Base-by-base conservation (phyloP, 2,329 filamentous ascomycete species). In the Coleophoma cylindrospora region DNA sequence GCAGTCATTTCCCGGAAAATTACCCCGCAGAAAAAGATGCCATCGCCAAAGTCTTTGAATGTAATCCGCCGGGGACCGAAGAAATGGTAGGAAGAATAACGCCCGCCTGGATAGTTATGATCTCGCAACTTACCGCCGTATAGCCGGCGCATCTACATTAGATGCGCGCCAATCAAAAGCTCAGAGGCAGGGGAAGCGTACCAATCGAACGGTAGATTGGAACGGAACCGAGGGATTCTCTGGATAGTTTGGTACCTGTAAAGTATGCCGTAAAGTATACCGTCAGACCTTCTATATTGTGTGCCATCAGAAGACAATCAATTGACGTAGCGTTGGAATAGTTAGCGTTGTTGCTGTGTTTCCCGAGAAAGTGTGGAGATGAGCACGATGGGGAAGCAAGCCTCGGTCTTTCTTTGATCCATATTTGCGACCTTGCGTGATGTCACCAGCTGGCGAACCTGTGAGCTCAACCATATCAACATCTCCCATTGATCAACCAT, bases 101-200 rank as follows among this genome's bases (percentile, higher is more conserved):
- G 32, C 34, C 19, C 27, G 45, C 47, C 53, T 48, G 46, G 40
- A 40, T 46, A 4, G 4, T 13, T 10, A 5, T 13, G 40, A 43
- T 38, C 27, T 49, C 40, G 32, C 17, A 38, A 36, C 43, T 44
- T 43, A 7, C 15, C 32, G 12, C 40, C 40, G 38, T 27, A 27
- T 10, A 27, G 27, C 27, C 27, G 46, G 17, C 37, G 44, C 45
- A 46, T 34, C 32, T 32, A 17, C 14, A 8, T 15, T 46, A 46
- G 52, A 56, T 45, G 54, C 54, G 54, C 52, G 45, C 54, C 52
- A 56, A 54, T 56, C 17, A 40, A 33, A 47, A 15, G 33, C 11
- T 38, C n/a, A 27, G 8, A 27, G n/a, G 27, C 27, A 27, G n/a
- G 47, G 54, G 49, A 56, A 17, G 19, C 21, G 36, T 49, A 50